Conservation (phyloP, 148 eudicot species). For the Linanthus parryae region DNA sequence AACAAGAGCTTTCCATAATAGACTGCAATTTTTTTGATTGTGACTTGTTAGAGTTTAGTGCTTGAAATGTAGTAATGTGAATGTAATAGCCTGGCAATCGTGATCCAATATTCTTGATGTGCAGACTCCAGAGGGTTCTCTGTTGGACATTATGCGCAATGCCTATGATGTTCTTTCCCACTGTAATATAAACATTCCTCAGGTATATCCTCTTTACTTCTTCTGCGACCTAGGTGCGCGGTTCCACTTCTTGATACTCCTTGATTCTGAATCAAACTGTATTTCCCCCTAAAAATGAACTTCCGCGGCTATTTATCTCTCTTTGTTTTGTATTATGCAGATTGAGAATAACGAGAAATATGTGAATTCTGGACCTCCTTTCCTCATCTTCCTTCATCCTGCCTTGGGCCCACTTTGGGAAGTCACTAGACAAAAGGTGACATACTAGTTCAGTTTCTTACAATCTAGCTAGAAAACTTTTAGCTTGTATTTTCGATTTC, state of each 20-base stretch:
- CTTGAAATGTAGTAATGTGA: slow-evolving; percentile 1
- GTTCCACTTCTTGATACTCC: too few relatives aligned
- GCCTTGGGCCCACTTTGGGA: slow-evolving; percentile 99
- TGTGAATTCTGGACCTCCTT: slow-evolving; percentile 80
- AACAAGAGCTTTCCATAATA: neutral
- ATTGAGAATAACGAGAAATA: slow-evolving; percentile 67
- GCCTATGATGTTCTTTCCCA: slow-evolving; percentile 82
- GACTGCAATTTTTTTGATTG: neutral
- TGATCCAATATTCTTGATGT: slow-evolving; percentile 7
- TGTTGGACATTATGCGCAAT: slow-evolving; percentile 82
- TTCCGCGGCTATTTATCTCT: neutral
- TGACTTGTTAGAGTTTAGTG: neutral
- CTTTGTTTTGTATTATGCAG: slow-evolving; percentile 34
- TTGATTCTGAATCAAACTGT: too few relatives aligned
- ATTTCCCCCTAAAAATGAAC: too few relatives aligned
- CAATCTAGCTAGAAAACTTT: slow-evolving; percentile 1
- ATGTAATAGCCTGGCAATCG: slow-evolving; percentile 10
- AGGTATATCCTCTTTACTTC: slow-evolving; percentile 35
- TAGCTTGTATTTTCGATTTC: neutral
- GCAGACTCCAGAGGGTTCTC: slow-evolving; percentile 99
- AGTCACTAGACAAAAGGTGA: slow-evolving; percentile 86
- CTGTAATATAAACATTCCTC: slow-evolving; percentile 61
- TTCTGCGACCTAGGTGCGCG: slow-evolving; percentile 9
- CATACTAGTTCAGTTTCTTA: too few relatives aligned
- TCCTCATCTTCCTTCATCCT: slow-evolving; percentile 84